A percentile compares a stretch with the other conserved stretches of the same genome.
phyloP scores from a whole-genome alignment of 441 rosid genomes.

The Breynia disticha region DNA sequence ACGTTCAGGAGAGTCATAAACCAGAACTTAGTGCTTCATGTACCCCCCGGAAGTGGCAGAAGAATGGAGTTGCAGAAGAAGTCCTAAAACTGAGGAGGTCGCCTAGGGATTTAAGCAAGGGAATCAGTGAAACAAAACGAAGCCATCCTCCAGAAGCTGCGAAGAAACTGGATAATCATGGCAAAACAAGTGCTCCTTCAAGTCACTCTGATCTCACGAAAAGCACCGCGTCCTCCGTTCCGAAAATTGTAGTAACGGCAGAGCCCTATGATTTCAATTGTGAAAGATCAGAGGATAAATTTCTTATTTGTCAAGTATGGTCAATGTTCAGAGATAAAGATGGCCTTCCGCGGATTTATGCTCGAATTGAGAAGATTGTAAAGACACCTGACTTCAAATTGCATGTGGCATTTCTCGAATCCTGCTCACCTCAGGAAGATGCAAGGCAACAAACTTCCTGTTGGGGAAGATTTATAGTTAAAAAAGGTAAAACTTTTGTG shows the following conservation, averaged over 20 bases:
- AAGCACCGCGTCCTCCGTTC: slow-evolving; percentile 16
- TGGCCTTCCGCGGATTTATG: slow-evolving; percentile 64
- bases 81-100: slow-evolving; percentile 26
- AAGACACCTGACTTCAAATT: slow-evolving; percentile 29
- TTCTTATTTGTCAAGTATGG: slow-evolving; percentile 53
- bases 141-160: slow-evolving; percentile 10
- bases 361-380: slow-evolving; percentile 29
- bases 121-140: slow-evolving; percentile 10
- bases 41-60: slow-evolving; percentile 14
- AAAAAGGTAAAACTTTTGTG: slow-evolving; percentile 16
- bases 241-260: slow-evolving; percentile 32
- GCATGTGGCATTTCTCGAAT: slow-evolving; percentile 42
- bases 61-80: slow-evolving; percentile 15
- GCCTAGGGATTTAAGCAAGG: slow-evolving; percentile 34
- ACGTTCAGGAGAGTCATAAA: slow-evolving; percentile 15
- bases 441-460: slow-evolving; percentile 27
- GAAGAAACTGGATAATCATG: slow-evolving; percentile 19
- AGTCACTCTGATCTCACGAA: slow-evolving; percentile 11
- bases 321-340: slow-evolving; percentile 56
- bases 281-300: slow-evolving; percentile 41
- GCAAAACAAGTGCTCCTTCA: slow-evolving; percentile 15
- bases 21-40: slow-evolving; percentile 8
- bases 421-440: slow-evolving; percentile 26
- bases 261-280: slow-evolving; percentile 41
- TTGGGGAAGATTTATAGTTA: slow-evolving; percentile 50